phyloP scores from a whole-genome alignment of 768 basidiomycete species.

The Mycena alexandri region DNA sequence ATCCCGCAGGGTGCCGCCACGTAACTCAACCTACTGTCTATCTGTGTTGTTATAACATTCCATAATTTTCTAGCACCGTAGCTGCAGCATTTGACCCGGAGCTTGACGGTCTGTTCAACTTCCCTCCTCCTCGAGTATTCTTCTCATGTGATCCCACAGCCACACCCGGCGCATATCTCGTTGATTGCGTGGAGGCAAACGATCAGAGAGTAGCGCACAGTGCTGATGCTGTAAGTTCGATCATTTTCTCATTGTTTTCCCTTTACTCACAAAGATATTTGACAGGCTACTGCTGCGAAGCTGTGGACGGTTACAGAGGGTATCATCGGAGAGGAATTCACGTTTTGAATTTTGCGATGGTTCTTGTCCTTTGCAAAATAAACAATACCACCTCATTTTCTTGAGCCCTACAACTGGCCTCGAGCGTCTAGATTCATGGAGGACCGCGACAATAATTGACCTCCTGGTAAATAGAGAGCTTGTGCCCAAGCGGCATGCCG shows the following conservation, averaged over 20 bases:
- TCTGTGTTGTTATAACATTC: background rate
- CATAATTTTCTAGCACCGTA: slow-evolving; percentile 9
- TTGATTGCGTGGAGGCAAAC: slow-evolving; percentile 7
- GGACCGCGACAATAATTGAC: too few relatives aligned
- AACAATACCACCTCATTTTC: too few relatives aligned
- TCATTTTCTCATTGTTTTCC: background rate
- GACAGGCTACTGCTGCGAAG: slow-evolving; percentile 19
- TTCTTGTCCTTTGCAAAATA: too few relatives aligned
- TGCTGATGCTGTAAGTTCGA: slow-evolving; percentile 11
- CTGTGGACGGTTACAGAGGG: slow-evolving; percentile 20
- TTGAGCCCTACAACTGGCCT: too few relatives aligned
- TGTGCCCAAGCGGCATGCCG: too few relatives aligned
- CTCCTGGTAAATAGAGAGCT: too few relatives aligned
- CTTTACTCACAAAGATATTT: background rate
- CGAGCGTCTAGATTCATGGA: too few relatives aligned
- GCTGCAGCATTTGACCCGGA: slow-evolving; percentile 27
- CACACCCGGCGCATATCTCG: slow-evolving; percentile 22
- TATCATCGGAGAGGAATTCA: slow-evolving; percentile 23
- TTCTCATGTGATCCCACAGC: background rate
- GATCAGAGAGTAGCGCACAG: background rate
- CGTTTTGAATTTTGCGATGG: background rate
- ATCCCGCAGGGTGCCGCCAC: slow-evolving; percentile 23
- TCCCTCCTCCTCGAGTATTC: background rate
- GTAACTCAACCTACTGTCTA: background rate
- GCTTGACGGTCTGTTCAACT: slow-evolving; percentile 12